These are phyloP conservation scores for Sugiyamaella smithiae DNA, from an alignment of 805 yeast genomes.

Conservation along the genomic window DNA sequence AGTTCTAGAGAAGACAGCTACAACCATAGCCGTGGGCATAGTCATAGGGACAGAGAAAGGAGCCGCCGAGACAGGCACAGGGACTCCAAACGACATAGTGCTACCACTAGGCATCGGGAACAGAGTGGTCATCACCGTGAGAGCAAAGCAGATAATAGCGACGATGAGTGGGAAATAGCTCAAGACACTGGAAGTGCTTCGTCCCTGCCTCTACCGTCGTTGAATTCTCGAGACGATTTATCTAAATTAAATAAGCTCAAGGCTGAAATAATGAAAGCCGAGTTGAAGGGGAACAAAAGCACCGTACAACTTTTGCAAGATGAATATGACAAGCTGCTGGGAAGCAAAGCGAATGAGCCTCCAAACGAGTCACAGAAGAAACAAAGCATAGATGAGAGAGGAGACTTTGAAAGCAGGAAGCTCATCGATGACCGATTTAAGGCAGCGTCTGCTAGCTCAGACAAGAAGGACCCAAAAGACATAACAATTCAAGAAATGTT, in stretches of 20 bases:
- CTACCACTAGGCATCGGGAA: too few species aligned
- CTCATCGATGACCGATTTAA: background rate
- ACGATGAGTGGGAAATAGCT: constrained; percentile 20
- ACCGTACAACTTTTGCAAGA: constrained; percentile 29
- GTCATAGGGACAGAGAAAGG: background rate
- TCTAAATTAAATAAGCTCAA: constrained; percentile 31
- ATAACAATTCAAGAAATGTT: constrained; percentile 34
- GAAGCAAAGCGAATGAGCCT: constrained; percentile 2
- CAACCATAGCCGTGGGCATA: background rate
- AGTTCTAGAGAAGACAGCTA: background rate
- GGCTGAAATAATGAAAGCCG: constrained; percentile 37
- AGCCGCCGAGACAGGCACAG: constrained; percentile 1
- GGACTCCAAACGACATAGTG: background rate
- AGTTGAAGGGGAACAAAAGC: constrained; percentile 28
- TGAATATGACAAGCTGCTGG: constrained; percentile 22
- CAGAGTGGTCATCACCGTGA: background rate
- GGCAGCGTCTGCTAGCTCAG: constrained; percentile 1
- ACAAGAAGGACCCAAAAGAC: constrained; percentile 12
- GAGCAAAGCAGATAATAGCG: background rate
- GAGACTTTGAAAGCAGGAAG: constrained; percentile 16
- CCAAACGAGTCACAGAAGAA: background rate
- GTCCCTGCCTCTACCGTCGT: constrained; percentile 7
- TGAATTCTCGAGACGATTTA: background rate
- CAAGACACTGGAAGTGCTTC: constrained; percentile 13
- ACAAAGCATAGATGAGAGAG: constrained; percentile 6